A percentile compares a stretch with the other conserved stretches of the same genome.
Evolutionary conservation across 1,139 yeast genomes (phyloP).

Genomic region (Suhomyces yuchorum): DNA sequence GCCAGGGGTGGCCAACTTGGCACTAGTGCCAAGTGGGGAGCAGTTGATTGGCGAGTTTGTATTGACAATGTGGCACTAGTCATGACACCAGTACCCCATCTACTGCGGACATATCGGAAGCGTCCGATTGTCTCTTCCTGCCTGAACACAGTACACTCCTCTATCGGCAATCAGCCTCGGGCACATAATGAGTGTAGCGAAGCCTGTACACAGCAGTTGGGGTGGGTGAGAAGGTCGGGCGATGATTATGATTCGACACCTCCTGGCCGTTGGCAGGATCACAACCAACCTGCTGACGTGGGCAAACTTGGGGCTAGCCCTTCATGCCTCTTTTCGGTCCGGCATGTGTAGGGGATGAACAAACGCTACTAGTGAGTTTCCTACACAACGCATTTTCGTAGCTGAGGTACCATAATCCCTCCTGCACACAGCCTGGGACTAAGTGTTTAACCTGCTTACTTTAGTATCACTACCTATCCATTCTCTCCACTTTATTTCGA

Average conservation of each 20-base stretch:
- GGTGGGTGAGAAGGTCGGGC: neutral
- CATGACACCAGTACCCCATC: neutral
- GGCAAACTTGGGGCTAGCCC: too few relatives aligned
- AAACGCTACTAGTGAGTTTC: neutral
- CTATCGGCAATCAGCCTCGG: neutral
- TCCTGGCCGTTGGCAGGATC: neutral
- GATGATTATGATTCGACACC: neutral
- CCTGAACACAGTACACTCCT: neutral
- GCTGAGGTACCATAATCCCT: neutral
- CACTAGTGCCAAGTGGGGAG: neutral
- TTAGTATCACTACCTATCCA: neutral
- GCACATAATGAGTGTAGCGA: neutral
- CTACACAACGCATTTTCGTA: neutral
- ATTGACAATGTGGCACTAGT: neutral
- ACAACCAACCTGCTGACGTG: neutral
- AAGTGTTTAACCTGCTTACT: neutral
- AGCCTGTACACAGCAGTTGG: neutral
- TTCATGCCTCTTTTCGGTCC: too few relatives aligned
- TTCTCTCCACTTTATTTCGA: neutral
- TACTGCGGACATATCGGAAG: neutral
- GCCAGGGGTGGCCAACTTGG: too few relatives aligned
- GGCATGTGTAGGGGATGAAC: neutral
- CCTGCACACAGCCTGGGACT: neutral
- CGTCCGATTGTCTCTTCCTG: neutral
- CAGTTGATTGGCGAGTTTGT: neutral